A percentile compares a stretch with the other conserved stretches of the same genome.
Conservation (phyloP, 106 monocot genomes). For the Gastrodia elata region DNA sequence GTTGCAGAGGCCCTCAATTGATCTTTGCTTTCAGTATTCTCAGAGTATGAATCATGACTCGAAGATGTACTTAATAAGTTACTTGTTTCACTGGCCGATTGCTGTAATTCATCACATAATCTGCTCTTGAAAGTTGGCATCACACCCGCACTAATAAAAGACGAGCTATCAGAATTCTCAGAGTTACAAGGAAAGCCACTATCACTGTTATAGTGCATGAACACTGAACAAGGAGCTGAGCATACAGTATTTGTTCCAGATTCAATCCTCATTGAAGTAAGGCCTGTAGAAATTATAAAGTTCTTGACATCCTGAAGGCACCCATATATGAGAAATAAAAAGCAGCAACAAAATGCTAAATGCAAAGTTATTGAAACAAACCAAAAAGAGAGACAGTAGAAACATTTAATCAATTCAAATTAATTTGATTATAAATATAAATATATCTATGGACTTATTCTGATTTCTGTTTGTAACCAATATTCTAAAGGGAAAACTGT, state of each 20-base stretch:
- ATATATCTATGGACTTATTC: not conserved
- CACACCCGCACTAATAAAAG: slow-evolving; percentile 12
- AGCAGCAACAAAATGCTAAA: not conserved
- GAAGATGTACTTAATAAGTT: slow-evolving; percentile 32
- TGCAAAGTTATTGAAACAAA: not conserved
- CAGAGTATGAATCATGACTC: slow-evolving; percentile 29
- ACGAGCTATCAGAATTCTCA: slow-evolving; percentile 35
- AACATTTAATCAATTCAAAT: not conserved
- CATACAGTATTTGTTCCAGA: slow-evolving; percentile 90
- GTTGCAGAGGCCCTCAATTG: slow-evolving; percentile 10
- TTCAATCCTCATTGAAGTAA: slow-evolving; percentile 16
- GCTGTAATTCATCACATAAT: slow-evolving; percentile 17
- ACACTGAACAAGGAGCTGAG: slow-evolving; percentile 82
- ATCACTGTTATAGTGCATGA: slow-evolving; percentile 58
- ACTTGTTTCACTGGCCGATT: slow-evolving; percentile 29
- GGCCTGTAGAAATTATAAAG: not conserved
- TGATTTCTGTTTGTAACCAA: not conserved
- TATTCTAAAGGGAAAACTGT: not conserved
- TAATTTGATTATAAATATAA: not conserved
- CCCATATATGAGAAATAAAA: not conserved
- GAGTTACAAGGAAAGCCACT: slow-evolving; percentile 24
- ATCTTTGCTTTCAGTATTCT: slow-evolving; percentile 48
- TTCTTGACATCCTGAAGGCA: slow-evolving; percentile 4
- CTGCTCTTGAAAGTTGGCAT: slow-evolving; percentile 17
- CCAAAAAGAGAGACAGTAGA: not conserved